These are phyloP conservation scores for Crataegus laevigata DNA, from an alignment of 306 rosid species.

Conservation along the genomic window DNA sequence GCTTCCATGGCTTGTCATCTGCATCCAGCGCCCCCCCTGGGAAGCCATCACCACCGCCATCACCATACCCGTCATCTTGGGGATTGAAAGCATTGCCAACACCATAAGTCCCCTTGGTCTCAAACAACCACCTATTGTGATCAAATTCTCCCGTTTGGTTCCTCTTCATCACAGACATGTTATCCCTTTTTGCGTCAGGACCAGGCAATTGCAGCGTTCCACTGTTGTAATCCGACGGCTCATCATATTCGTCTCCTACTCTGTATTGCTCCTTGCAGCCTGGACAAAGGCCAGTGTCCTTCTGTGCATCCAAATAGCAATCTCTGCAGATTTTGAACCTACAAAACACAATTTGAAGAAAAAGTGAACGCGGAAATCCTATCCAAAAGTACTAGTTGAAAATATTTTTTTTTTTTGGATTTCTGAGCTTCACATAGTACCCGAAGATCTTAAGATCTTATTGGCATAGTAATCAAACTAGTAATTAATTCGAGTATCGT, in stretches of 20 bases:
- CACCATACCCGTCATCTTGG: constrained; percentile 37
- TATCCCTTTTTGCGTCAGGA: constrained; percentile 49
- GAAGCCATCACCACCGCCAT: constrained; percentile 28
- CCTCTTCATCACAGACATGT: constrained; percentile 80
- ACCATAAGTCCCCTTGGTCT: constrained; percentile 82
- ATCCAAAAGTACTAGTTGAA: too few species aligned
- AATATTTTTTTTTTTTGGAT: not conserved
- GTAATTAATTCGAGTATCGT: not conserved
- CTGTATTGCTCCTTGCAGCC: constrained; percentile 83
- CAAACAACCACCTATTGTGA: constrained; percentile 83
- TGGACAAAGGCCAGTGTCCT: constrained; percentile 61
- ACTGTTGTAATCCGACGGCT: constrained; percentile 27
- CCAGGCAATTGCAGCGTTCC: constrained; percentile 52
- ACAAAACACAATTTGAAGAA: not conserved
- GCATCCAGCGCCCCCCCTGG: constrained; percentile 44
- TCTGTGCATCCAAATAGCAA: constrained; percentile 71
- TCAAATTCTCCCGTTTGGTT: constrained; percentile 83
- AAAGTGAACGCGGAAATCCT: too few species aligned
- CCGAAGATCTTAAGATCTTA: not conserved
- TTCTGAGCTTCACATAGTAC: not conserved
- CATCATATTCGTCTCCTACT: constrained; percentile 39
- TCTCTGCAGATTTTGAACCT: constrained; percentile 93
- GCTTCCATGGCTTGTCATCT: constrained; percentile 68
- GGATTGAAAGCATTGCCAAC: constrained; percentile 83
- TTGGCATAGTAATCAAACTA: not conserved